Evolutionary conservation across 2,329 filamentous ascomycete species (phyloP).

Genomic region (Pseudogymnoascus sp.): DNA sequence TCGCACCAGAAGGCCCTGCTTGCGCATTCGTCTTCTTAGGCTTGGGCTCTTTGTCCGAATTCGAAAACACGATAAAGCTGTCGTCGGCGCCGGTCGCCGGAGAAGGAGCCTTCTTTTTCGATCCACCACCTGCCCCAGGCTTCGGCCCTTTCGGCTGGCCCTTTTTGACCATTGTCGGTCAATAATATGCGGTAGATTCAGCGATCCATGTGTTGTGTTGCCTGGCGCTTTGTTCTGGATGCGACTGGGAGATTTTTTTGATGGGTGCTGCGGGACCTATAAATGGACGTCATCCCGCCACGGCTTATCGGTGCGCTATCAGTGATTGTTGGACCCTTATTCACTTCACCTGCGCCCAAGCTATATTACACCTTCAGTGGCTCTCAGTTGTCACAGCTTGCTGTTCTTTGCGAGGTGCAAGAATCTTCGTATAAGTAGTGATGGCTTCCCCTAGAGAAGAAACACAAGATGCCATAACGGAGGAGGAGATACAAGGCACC

Average conservation of each 20-base stretch:
- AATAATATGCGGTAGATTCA: neutral
- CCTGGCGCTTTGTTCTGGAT: neutral
- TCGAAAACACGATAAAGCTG: constrained; percentile 49
- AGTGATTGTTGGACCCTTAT: constrained; percentile 1
- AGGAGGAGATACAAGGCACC: constrained; percentile 34
- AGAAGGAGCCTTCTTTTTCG: constrained; percentile 24
- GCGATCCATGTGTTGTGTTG: constrained; percentile 11
- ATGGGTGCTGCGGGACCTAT: neutral
- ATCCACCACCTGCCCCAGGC: constrained; percentile 24
- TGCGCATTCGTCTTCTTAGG: constrained; percentile 21
- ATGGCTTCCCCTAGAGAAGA: constrained; percentile 10
- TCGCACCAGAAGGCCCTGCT: constrained; percentile 17
- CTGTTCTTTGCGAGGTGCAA: neutral
- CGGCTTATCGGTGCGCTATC: constrained; percentile 6
- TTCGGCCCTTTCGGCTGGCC: constrained; percentile 28
- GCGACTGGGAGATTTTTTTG: constrained; percentile 4
- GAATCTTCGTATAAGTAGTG: neutral
- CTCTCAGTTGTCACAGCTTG: neutral
- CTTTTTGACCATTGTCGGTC: constrained; percentile 30
- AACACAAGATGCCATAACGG: constrained; percentile 34
- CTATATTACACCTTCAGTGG: neutral
- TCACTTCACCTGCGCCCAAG: neutral
- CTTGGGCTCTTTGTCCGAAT: constrained; percentile 44
- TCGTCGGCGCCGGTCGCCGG: constrained; percentile 33
- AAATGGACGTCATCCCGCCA: neutral